Base-by-base conservation (phyloP, 2,329 filamentous ascomycete species). In the Fusarium sublunatum region DNA sequence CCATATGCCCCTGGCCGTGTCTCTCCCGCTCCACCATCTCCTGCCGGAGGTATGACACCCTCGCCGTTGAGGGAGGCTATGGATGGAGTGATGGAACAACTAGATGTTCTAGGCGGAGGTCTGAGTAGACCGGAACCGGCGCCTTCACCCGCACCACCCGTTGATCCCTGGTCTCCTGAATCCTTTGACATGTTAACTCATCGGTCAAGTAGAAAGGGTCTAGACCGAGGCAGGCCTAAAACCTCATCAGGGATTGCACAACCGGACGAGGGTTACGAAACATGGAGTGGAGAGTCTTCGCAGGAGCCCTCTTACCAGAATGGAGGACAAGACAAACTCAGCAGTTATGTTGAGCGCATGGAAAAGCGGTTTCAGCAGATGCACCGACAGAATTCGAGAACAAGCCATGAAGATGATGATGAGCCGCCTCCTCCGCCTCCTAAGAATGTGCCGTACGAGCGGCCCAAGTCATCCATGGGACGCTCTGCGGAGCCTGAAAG, bases 11-110 rank as follows among this genome's bases (percentile, higher is more conserved):
- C 87, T 2, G 78, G 85, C 59, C 82, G 76, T 62, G 81, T 82
- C 7, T 91, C 91, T 2, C 89, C 90, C 1, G 82, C 80, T 32
- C 89, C 88, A 3, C 87, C 87, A 5, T 93, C 92, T 6, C 88
- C 91, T 2, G 86, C 83, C 41, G 80, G 81, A 35, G 86, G 83
- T 40, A 80, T 91, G 74, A 99, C 95, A 0, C 95, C 95, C 1
- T 98, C 95, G 3, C 95, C 95, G 1, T 80, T 99, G 4, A 86
- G 95, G 57, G 92, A 93, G 75, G 95, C 95, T 1, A 99, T 99
- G 93, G 94, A 98, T 72, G 94, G 96, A 75, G 93, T 99, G 5
- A 97, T 98, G 87, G 92, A 95, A 65, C 96, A 95, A 53, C 78
- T 99, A 39, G 90, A 96, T 72, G 93, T 93, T 58, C 91, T 99